Percentiles rank a stretch among this genome's conserved stretches.
phyloP scores from a whole-genome alignment of 352 stramenopile species.

The Pythium volutum region DNA sequence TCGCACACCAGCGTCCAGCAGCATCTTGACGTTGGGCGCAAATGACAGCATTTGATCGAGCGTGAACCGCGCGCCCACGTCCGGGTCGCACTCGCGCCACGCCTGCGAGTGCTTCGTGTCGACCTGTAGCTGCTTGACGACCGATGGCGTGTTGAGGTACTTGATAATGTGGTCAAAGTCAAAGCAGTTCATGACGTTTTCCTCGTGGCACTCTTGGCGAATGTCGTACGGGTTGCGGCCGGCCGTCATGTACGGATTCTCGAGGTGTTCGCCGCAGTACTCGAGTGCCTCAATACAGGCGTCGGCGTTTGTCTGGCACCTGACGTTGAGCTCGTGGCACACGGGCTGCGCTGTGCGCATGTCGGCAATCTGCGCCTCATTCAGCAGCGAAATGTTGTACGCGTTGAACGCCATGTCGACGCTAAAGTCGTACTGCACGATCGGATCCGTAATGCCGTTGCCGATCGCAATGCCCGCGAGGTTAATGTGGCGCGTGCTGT shows the following conservation, averaged over 20 bases:
- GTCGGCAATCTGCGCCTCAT: conserved; percentile 26
- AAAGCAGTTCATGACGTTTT: no score
- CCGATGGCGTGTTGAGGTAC: background rate
- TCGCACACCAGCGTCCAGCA: conserved; percentile 50
- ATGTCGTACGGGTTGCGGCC: conserved; percentile 60
- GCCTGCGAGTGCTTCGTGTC: conserved; percentile 7
- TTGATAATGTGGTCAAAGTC: no score
- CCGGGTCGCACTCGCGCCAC: conserved; percentile 85
- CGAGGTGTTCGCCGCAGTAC: no score
- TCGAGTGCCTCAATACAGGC: background rate
- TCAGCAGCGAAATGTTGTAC: conserved; percentile 58
- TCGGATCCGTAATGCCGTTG: conserved; percentile 56
- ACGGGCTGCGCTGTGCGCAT: conserved; percentile 30
- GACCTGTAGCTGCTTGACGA: background rate
- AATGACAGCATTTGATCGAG: conserved; percentile 7
- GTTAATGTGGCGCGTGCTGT: conserved; percentile 33
- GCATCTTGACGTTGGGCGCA: conserved; percentile 40
- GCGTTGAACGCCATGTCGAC: conserved; percentile 52
- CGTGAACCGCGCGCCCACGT: conserved; percentile 80
- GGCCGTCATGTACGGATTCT: conserved; percentile 22
- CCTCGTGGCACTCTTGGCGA: conserved; percentile 32
- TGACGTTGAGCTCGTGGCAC: conserved; percentile 1
- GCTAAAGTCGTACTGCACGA: conserved; percentile 35
- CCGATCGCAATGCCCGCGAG: conserved; percentile 64
- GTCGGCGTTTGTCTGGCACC: conserved; percentile 24